Percentiles rank a stretch among this genome's conserved stretches.
These are phyloP conservation scores for Scalesia atractyloides DNA, from an alignment of 129 eudicot genomes.

Conservation along the genomic window DNA sequence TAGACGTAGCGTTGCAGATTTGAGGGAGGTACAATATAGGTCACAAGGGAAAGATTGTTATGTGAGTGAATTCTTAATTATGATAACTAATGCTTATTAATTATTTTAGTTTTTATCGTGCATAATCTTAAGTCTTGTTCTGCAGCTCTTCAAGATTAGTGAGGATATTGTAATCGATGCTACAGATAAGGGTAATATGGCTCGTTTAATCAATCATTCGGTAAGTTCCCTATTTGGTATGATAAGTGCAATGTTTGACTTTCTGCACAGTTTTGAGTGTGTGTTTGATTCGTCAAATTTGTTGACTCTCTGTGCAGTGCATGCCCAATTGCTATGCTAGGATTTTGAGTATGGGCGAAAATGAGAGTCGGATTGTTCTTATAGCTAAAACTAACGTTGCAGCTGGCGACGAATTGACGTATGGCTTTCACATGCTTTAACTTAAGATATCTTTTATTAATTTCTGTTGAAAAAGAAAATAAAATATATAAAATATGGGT, in stretches of 20 bases:
- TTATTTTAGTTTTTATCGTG: slow-evolving; percentile 1
- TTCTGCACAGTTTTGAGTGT: not conserved
- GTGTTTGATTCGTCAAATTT: slow-evolving; percentile 2
- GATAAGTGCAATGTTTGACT: not conserved
- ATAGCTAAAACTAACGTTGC: slow-evolving; percentile 77
- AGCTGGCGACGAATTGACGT: slow-evolving; percentile 92
- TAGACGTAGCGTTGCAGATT: slow-evolving; percentile 78
- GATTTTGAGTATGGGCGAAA: slow-evolving; percentile 74
- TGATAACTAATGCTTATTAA: not conserved
- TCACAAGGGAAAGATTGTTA: slow-evolving; percentile 85
- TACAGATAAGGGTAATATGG: slow-evolving; percentile 79
- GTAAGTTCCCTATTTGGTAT: slow-evolving; percentile 41
- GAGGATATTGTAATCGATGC: slow-evolving; percentile 94
- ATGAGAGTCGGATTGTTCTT: slow-evolving; percentile 81
- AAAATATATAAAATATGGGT: not conserved
- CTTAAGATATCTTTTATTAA: not conserved
- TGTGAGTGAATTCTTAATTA: slow-evolving; percentile 41
- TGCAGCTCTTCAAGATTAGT: slow-evolving; percentile 90
- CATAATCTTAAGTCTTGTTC: slow-evolving; percentile 4
- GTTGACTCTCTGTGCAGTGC: slow-evolving; percentile 55
- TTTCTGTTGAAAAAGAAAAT: not conserved
- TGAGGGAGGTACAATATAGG: slow-evolving; percentile 64
- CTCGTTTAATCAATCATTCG: slow-evolving; percentile 91
- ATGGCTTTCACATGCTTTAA: slow-evolving; percentile 23
- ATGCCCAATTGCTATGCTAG: slow-evolving; percentile 97